Percentiles rank a stretch among this genome's conserved stretches.
phyloP scores from a whole-genome alignment of 2,329 filamentous ascomycete genomes.

The Colletotrichum echinochloae region DNA sequence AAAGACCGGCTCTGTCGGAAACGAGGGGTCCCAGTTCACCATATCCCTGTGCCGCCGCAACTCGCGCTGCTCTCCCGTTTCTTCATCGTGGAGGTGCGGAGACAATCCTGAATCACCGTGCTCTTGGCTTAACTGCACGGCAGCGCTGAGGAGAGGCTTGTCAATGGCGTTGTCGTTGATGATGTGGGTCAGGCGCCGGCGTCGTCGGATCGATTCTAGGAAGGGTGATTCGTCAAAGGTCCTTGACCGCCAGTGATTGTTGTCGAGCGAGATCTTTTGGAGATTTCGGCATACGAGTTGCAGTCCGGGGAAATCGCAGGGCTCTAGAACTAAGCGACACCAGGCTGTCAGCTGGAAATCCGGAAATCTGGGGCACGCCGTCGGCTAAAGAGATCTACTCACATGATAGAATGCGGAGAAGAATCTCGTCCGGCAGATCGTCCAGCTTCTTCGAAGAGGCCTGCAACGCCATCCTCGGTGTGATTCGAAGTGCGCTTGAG shows the following conservation, averaged over 20 bases:
- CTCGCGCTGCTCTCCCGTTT: conserved; percentile 45
- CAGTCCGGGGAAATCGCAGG: conserved; percentile 72
- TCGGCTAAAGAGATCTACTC: conserved; percentile 23
- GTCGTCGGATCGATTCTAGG: conserved; percentile 70
- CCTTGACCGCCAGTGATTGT: conserved; percentile 79
- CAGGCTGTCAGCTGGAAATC: conserved; percentile 31
- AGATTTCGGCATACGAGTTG: conserved; percentile 78
- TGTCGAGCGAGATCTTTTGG: conserved; percentile 76
- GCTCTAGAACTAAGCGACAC: conserved; percentile 67
- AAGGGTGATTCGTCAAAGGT: conserved; percentile 79
- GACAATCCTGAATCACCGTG: conserved; percentile 8
- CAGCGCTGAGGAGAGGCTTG: conserved; percentile 37
- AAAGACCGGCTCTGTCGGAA: conserved; percentile 76
- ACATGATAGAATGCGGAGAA: conserved; percentile 67
- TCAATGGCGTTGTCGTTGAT: conserved; percentile 34
- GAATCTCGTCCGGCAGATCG: conserved; percentile 72
- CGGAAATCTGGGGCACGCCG: conserved; percentile 10
- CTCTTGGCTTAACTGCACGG: conserved; percentile 30
- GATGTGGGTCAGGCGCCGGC: conserved; percentile 52
- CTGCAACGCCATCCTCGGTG: conserved; percentile 43
- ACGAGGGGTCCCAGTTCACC: conserved; percentile 87
- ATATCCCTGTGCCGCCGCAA: conserved; percentile 67
- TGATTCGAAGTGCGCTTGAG: conserved; percentile 8
- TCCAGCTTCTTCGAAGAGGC: conserved; percentile 52
- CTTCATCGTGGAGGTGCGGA: conserved; percentile 42